Evolutionary conservation across 1,284 basidiomycete species (phyloP), one percentile per base, ranked within the genome.

Genomic region (Ceratobasidium sp.): DNA sequence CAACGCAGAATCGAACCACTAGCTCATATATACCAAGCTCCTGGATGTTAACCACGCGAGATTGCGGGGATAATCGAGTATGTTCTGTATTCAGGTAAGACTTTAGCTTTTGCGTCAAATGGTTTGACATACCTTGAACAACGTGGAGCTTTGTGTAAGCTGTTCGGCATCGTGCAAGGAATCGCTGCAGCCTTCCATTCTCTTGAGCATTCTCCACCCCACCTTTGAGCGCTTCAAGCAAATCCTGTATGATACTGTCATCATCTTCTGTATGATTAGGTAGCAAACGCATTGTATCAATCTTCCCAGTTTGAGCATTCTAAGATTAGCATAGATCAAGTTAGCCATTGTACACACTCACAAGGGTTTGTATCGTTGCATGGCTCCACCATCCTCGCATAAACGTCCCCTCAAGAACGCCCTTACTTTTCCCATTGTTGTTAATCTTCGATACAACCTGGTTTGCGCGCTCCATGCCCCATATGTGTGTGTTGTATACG

Each of bases 341-440:
- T 23, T 1, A n/a, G n/a, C 5, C 2, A 52, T 9, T 18, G 16
- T 6, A 21, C 6, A 36, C 1, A 16, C 16, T 32, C 23, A 10
- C 41, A 55, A 67, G 26, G 9, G 14, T 41, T 55, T 67, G 64
- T 0, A 67, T 28, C n/a, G 18, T 39, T 4, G 6, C 50, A 23
- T 39, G 8, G 21, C 64, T 41, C 64, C 48, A 67, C 64, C 64
- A 67, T 18, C 64, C 52, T 21, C 39, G 21, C 64, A 67, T 67
- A 10, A 67, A 6, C 6, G 64, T 55, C 1, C 64, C 64, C 16
- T 67, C 64, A 5, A 67, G 34, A 2, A 67, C 50, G 1, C 64
- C 64, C 1, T 45, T 26, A 4, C 50, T 28, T 9, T 55, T n/a
- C 5, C 64, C 64, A 43, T 67, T 67, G 30, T 39, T n/a, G 18